phyloP scores from a whole-genome alignment of 1,139 yeast species.

The Kodamaea sp. region DNA sequence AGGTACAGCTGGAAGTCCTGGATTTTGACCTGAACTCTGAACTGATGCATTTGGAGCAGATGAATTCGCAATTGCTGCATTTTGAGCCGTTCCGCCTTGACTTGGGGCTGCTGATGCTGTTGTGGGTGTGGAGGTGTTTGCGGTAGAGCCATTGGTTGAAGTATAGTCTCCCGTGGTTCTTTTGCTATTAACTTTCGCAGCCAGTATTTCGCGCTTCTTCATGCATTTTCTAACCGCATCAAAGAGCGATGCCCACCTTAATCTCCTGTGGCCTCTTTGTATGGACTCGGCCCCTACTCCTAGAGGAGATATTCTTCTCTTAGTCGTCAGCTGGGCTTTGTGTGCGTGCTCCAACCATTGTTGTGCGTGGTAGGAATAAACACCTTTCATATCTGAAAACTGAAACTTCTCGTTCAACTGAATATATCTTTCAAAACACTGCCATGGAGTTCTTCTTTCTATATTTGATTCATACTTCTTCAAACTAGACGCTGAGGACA shows the following conservation, averaged over 20 bases:
- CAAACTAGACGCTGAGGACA: constrained; percentile 56
- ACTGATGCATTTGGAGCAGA: too few relatives aligned
- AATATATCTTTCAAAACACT: constrained; percentile 93
- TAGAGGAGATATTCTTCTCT: constrained; percentile 84
- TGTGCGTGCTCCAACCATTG: constrained; percentile 92
- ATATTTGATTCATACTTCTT: constrained; percentile 78
- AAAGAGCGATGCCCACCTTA: constrained; percentile 96
- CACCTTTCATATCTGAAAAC: constrained; percentile 83
- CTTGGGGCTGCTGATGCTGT: constrained; percentile 6
- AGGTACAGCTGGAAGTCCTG: too few relatives aligned
- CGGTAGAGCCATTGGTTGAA: constrained; percentile 33
- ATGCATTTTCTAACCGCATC: constrained; percentile 91
- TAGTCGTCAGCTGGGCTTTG: constrained; percentile 82
- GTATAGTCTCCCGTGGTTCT: constrained; percentile 36
- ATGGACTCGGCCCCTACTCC: constrained; percentile 91
- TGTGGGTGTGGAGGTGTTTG: constrained; percentile 7
- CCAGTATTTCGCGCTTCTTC: constrained; percentile 72
- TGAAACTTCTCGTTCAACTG: constrained; percentile 89
- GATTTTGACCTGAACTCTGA: too few relatives aligned
- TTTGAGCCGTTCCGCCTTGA: constrained; percentile 1
- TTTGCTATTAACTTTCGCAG: constrained; percentile 37
- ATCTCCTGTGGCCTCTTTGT: constrained; percentile 85
- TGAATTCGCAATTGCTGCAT: too few relatives aligned
- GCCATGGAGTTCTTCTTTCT: constrained; percentile 98
- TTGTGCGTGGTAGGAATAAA: constrained; percentile 80